Percentiles rank a stretch among this genome's conserved stretches.
phyloP scores from a whole-genome alignment of 345 rosid species.

The Aquilaria malaccensis region DNA sequence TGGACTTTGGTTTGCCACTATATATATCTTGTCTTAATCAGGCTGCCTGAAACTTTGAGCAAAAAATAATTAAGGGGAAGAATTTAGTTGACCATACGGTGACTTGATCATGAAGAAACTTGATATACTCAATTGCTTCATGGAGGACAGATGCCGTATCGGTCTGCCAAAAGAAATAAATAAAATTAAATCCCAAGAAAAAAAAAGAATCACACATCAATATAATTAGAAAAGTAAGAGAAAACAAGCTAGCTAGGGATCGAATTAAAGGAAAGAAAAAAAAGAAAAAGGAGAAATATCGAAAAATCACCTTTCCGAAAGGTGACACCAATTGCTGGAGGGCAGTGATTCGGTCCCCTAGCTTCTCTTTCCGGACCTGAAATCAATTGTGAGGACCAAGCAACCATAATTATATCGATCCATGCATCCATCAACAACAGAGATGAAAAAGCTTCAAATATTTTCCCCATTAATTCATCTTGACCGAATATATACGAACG shows the following conservation, averaged over 20 bases:
- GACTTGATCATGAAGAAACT: constrained; percentile 74
- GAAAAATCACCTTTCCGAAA: constrained; percentile 76
- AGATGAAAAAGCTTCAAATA: neutral
- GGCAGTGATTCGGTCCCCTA: constrained; percentile 94
- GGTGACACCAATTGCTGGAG: constrained; percentile 97
- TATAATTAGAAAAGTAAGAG: constrained; percentile 3
- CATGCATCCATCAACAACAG: neutral
- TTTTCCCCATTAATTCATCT: neutral
- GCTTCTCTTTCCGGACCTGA: constrained; percentile 91
- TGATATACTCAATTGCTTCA: constrained; percentile 81
- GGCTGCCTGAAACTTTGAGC: neutral
- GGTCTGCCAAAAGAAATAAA: constrained; percentile 38
- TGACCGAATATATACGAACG: constrained; percentile 4
- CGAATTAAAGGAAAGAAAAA: neutral
- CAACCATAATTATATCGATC: neutral
- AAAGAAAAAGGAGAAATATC: constrained; percentile 7
- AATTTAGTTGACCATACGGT: constrained; percentile 31
- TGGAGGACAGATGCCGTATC: constrained; percentile 98
- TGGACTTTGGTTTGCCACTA: neutral
- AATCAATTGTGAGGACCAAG: neutral
- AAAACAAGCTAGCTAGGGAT: neutral
- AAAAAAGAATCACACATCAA: neutral
- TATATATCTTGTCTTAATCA: constrained; percentile 5
- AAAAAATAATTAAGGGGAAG: neutral
- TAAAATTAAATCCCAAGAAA: too few species aligned